phyloP scores from a whole-genome alignment of 495 filamentous ascomycete genomes.

The Halenospora varia region DNA sequence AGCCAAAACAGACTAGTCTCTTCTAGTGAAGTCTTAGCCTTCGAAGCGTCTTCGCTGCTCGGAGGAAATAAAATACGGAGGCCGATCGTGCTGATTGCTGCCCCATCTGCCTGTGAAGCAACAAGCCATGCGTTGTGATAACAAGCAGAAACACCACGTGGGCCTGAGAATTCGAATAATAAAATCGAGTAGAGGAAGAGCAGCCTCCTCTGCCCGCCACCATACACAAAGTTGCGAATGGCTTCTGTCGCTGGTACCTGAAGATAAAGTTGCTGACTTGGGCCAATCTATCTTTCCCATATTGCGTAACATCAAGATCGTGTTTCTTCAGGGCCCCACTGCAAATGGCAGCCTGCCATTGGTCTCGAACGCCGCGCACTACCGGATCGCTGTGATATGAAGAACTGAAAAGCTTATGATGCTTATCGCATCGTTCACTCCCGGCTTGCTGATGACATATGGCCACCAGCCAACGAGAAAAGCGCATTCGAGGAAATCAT shows the following conservation, averaged over 20 bases:
- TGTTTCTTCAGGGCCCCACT: not conserved
- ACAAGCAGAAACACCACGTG: too few relatives aligned
- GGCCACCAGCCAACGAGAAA: not conserved
- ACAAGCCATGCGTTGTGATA: too few relatives aligned
- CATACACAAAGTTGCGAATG: too few relatives aligned
- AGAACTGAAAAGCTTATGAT: not conserved
- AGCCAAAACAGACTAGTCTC: too few relatives aligned
- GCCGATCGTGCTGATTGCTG: too few relatives aligned
- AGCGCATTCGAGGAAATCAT: not conserved
- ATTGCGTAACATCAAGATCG: not conserved
- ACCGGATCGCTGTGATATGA: not conserved
- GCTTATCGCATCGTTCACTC: not conserved
- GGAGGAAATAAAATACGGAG: too few relatives aligned
- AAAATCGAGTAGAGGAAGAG: too few relatives aligned
- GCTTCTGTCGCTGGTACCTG: not conserved
- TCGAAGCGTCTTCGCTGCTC: too few relatives aligned
- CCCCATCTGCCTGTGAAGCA: too few relatives aligned
- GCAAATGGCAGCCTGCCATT: not conserved
- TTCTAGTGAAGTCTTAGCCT: too few relatives aligned
- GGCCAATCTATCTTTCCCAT: not conserved
- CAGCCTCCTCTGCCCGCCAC: too few relatives aligned
- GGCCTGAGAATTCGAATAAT: too few relatives aligned
- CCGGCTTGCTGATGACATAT: not conserved
- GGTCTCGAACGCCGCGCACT: not conserved
- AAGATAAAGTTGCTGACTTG: not conserved